Percentiles rank a stretch among this genome's conserved stretches.
phyloP scores from a whole-genome alignment of 78 protist species.

The Monosiga brevicollis region DNA sequence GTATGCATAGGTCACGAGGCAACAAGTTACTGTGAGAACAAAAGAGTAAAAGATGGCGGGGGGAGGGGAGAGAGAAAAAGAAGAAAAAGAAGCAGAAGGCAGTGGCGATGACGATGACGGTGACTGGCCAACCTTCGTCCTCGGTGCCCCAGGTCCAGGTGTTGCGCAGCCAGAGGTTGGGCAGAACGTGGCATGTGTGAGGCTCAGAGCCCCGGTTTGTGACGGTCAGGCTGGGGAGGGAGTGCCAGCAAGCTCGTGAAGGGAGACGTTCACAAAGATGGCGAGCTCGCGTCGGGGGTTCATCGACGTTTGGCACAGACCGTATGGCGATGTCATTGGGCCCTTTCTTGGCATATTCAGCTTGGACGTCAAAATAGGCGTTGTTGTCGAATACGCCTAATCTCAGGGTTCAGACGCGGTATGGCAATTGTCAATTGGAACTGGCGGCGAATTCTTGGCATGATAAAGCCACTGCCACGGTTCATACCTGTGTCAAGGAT shows the following conservation, averaged over 20 bases:
- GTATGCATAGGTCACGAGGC: too few species aligned
- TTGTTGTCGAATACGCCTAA: slow-evolving; percentile 37
- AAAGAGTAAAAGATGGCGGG: too few species aligned
- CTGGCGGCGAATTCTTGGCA: too few species aligned
- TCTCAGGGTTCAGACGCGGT: too few species aligned
- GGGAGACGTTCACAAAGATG: too few species aligned
- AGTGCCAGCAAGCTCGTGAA: too few species aligned
- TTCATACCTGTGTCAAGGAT: slow-evolving; percentile 49
- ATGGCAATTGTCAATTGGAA: too few species aligned
- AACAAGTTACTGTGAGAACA: too few species aligned
- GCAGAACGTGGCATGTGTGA: slow-evolving; percentile 39
- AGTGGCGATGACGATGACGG: neutral
- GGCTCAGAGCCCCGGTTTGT: slow-evolving; percentile 27
- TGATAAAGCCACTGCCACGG: too few species aligned
- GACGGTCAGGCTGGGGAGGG: slow-evolving; percentile 28
- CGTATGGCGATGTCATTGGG: slow-evolving; percentile 41
- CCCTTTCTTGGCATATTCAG: slow-evolving; percentile 62
- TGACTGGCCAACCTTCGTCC: slow-evolving; percentile 12
- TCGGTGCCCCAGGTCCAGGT: slow-evolving; percentile 74
- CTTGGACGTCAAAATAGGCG: slow-evolving; percentile 26
- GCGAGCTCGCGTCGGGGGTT: too few species aligned
- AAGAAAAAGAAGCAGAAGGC: neutral
- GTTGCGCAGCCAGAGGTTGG: slow-evolving; percentile 67
- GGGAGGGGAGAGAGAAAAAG: too few species aligned
- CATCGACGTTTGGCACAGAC: too few species aligned